Conservation (phyloP, 2,329 filamentous ascomycete genomes). For the Apiospora phragmitis region DNA sequence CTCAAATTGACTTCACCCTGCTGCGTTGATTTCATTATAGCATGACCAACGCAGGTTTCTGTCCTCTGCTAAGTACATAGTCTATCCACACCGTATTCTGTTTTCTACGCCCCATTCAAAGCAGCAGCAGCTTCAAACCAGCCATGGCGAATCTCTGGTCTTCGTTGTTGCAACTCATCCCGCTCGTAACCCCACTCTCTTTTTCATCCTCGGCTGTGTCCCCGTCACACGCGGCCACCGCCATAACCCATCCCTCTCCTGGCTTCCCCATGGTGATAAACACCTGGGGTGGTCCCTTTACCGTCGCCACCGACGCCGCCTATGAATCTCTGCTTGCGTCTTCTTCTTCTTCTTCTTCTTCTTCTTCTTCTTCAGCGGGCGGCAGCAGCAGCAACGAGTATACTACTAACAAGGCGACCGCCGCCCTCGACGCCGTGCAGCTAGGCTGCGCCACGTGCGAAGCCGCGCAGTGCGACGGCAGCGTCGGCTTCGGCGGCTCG, state of each 20-base stretch:
- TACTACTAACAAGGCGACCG: slow-evolving; percentile 24
- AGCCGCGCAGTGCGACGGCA: slow-evolving; percentile 52
- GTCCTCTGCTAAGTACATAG: too few species aligned
- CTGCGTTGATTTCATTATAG: neutral
- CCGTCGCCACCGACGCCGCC: slow-evolving; percentile 8
- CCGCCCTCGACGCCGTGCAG: slow-evolving; percentile 53
- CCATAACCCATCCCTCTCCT: slow-evolving; percentile 29
- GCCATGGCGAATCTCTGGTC: neutral
- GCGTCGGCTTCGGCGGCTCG: slow-evolving; percentile 55
- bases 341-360: neutral
- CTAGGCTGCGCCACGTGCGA: slow-evolving; percentile 54
- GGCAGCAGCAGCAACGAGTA: neutral
- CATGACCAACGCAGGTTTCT: too few species aligned
- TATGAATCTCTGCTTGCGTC: neutral
- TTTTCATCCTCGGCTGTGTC: neutral
- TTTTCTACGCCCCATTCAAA: neutral
- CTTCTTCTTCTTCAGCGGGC: neutral
- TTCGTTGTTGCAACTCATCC: neutral
- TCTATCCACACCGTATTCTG: neutral
- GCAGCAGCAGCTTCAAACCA: neutral
- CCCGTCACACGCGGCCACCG: slow-evolving; percentile 42
- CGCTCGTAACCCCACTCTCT: neutral
- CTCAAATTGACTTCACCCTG: too few species aligned
- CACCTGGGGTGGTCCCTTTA: slow-evolving; percentile 10
- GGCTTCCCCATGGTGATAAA: slow-evolving; percentile 8